Evolutionary conservation across 75 land plant genomes (phyloP).

Genomic region (Adiantum capillusveneris): DNA sequence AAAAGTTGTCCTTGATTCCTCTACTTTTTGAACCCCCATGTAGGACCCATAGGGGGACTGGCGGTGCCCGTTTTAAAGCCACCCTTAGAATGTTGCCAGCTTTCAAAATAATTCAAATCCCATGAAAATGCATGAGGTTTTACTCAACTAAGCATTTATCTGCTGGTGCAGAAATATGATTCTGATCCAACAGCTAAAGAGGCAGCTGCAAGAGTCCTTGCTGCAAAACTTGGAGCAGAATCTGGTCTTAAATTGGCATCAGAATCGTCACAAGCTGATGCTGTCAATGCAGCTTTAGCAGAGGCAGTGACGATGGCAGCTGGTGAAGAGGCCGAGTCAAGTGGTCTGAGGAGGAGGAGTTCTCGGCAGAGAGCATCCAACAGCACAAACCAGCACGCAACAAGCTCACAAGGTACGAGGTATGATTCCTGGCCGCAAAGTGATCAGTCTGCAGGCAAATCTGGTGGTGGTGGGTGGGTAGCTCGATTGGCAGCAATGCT

Average conservation of each 20-base stretch:
- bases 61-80: too few relatives aligned
- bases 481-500: slow-evolving; percentile 91
- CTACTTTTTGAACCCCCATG: too few relatives aligned
- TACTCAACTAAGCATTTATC: too few relatives aligned
- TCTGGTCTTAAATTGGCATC: slow-evolving; percentile 71
- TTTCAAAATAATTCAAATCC: too few relatives aligned
- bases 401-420: slow-evolving; percentile 2
- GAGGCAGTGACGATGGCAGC: slow-evolving; percentile 46
- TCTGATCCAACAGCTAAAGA: slow-evolving; percentile 92
- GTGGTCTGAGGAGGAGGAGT: slow-evolving; percentile 75
- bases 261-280: slow-evolving; percentile 30
- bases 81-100: too few relatives aligned
- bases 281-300: slow-evolving; percentile 15
- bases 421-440: slow-evolving; percentile 20
- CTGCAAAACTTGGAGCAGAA: slow-evolving; percentile 84
- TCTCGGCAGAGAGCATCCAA: slow-evolving; percentile 14
- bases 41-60: too few relatives aligned
- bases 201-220: slow-evolving; percentile 91
- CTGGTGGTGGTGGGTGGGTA: slow-evolving; percentile 78
- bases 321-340: slow-evolving; percentile 32
- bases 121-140: too few relatives aligned
- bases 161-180: slow-evolving; percentile 65
- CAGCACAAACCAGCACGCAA: neutral
- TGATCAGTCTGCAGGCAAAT: slow-evolving; percentile 32
- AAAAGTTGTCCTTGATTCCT: too few relatives aligned